phyloP scores from a whole-genome alignment of 192 early-diverging fungal genomes.

The Coemansia sp. region DNA sequence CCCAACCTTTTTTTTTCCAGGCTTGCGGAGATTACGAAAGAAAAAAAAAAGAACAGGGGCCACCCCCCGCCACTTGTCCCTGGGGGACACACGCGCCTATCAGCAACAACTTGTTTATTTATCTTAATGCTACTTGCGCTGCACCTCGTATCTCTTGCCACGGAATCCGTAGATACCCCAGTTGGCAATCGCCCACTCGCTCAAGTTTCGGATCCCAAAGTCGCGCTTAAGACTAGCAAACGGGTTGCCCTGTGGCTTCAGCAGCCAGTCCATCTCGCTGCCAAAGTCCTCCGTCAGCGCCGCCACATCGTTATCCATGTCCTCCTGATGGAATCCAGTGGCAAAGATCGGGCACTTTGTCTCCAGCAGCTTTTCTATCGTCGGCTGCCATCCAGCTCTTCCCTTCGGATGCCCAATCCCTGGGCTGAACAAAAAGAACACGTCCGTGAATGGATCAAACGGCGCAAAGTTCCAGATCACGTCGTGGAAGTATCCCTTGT shows the following conservation, averaged over 20 bases:
- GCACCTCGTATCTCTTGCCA: constrained; percentile 80
- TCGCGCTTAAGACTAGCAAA: constrained; percentile 75
- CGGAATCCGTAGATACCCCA: constrained; percentile 82
- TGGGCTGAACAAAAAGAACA: constrained; percentile 81
- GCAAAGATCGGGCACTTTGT: constrained; percentile 81
- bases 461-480: constrained; percentile 61
- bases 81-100: not conserved
- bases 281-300: constrained; percentile 62
- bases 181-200: constrained; percentile 73
- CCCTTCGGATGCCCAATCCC: constrained; percentile 67
- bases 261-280: constrained; percentile 72
- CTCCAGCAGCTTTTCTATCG: constrained; percentile 66
- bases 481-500: constrained; percentile 67
- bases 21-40: not conserved
- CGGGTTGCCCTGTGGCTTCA: constrained; percentile 67
- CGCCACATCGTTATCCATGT: constrained; percentile 64
- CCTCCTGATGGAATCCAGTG: constrained; percentile 73
- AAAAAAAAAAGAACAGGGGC: constrained; percentile 4
- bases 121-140: constrained; percentile 26
- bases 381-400: constrained; percentile 67
- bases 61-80: not conserved
- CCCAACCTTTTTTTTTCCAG: not conserved
- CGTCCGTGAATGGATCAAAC: constrained; percentile 78
- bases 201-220: constrained; percentile 70
- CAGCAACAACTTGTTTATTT: not conserved